These are phyloP conservation scores for Ambrosiella cleistominuta DNA, from an alignment of 2,329 filamentous ascomycete genomes.

Conservation along the genomic window DNA sequence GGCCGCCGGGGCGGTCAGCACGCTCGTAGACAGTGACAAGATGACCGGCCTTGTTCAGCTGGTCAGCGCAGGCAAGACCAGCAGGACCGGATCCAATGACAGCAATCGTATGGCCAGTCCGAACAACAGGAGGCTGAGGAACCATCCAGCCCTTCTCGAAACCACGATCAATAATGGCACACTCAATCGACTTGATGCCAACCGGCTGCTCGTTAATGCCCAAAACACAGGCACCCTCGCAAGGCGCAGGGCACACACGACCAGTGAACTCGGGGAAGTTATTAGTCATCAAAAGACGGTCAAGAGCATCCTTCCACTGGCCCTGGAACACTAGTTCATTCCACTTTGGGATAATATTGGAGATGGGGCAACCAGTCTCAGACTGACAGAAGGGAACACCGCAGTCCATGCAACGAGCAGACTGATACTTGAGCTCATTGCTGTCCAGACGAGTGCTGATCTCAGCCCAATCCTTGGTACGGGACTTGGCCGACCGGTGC, in stretches of 20 bases:
- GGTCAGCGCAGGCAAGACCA: constrained; percentile 77
- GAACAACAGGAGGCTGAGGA: constrained; percentile 56
- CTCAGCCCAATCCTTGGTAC: constrained; percentile 87
- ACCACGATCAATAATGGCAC: constrained; percentile 90
- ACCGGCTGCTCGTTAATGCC: constrained; percentile 96
- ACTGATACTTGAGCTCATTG: constrained; percentile 92
- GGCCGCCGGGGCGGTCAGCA: constrained; percentile 71
- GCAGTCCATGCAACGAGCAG: constrained; percentile 95
- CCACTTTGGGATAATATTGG: constrained; percentile 96
- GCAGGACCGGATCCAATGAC: constrained; percentile 85
- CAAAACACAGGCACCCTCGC: constrained; percentile 86
- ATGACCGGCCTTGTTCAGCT: constrained; percentile 87
- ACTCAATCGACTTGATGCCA: constrained; percentile 96
- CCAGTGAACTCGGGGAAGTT: constrained; percentile 98
- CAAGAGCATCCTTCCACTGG: constrained; percentile 82
- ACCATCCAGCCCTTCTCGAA: constrained; percentile 99
- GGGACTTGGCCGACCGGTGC: constrained; percentile 67
- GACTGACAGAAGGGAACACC: constrained; percentile 97
- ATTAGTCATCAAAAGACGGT: constrained; percentile 86
- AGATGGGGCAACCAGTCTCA: constrained; percentile 87
- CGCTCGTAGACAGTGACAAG: constrained; percentile 82
- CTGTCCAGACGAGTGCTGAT: constrained; percentile 73
- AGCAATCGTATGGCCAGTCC: constrained; percentile 75
- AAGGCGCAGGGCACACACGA: constrained; percentile 89
- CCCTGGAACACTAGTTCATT: constrained; percentile 63